These are phyloP conservation scores for Pelagophyceae sp. DNA, from an alignment of 352 stramenopile genomes.

Conservation along the genomic window DNA sequence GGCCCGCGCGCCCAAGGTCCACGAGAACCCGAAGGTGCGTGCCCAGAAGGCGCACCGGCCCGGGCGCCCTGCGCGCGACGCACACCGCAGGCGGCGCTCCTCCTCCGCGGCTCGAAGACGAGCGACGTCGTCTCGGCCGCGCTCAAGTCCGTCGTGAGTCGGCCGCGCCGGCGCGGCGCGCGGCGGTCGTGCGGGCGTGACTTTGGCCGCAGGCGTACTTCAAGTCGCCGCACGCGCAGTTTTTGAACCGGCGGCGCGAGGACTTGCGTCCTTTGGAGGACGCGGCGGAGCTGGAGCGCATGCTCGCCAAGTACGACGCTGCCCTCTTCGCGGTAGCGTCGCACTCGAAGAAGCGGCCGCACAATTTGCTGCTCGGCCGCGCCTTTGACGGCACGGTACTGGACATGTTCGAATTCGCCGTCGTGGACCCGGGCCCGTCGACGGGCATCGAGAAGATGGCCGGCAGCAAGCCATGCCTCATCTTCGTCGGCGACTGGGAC, in stretches of 20 bases:
- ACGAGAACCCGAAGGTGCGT: slow-evolving; percentile 75
- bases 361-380: slow-evolving; percentile 93
- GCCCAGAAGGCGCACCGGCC: too few relatives aligned
- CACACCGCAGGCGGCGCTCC: slow-evolving; percentile 39
- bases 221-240: slow-evolving; percentile 69
- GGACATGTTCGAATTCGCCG: slow-evolving; percentile 93
- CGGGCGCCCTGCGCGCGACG: too few relatives aligned
- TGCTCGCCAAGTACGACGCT: slow-evolving; percentile 94
- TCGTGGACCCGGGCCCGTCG: slow-evolving; percentile 62
- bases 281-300: slow-evolving; percentile 78
- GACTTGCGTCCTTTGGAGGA: slow-evolving; percentile 86
- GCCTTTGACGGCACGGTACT: slow-evolving; percentile 95
- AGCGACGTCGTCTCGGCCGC: slow-evolving; percentile 65
- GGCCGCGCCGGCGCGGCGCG: too few relatives aligned
- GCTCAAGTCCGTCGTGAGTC: slow-evolving; percentile 67
- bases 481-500: slow-evolving; percentile 85
- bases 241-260: slow-evolving; percentile 71
- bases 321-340: slow-evolving; percentile 87
- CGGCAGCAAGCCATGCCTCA: slow-evolving; percentile 84
- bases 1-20: slow-evolving; percentile 74
- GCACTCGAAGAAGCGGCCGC: slow-evolving; percentile 97
- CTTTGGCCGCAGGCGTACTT: slow-evolving; percentile 42
- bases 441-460: slow-evolving; percentile 53
- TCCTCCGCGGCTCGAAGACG: slow-evolving; percentile 76
- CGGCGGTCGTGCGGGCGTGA: too few relatives aligned